A percentile compares a stretch with the other conserved stretches of the same genome.
Conservation (phyloP, 257 asterid genomes). For the Ballota nigra region DNA sequence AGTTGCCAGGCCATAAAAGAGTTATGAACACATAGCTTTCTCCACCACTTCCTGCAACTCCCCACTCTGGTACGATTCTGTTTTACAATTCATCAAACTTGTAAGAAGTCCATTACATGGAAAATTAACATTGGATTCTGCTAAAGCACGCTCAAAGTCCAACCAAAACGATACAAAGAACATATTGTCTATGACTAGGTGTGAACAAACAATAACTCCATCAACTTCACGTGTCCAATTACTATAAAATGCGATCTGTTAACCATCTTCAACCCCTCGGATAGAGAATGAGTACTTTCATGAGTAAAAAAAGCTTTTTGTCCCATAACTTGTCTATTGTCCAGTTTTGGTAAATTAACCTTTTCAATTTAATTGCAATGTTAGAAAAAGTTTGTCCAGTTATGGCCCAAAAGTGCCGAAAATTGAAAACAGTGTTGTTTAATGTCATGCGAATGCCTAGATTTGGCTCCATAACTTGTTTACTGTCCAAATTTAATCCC, state of each 20-base stretch:
- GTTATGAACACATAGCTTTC: conserved; percentile 57
- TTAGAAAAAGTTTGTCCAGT: no score
- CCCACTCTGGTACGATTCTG: conserved; percentile 78
- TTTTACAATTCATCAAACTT: conserved; percentile 22
- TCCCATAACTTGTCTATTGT: no score
- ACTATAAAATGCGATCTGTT: neutral
- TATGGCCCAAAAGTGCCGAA: no score
- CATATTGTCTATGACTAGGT: neutral
- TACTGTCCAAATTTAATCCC: no score
- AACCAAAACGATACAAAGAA: neutral
- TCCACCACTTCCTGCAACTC: conserved; percentile 68
- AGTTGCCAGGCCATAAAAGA: neutral
- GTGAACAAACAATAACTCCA: neutral
- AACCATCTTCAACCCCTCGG: neutral
- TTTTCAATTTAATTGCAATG: no score
- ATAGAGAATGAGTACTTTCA: neutral
- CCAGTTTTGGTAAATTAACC: no score
- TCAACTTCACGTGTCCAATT: neutral
- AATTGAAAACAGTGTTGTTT: no score
- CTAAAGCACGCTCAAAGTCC: neutral
- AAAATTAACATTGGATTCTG: neutral
- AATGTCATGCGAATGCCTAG: no score
- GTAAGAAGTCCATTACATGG: conserved; percentile 9
- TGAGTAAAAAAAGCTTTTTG: no score
- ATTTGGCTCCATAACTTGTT: no score